Conservation (phyloP, 768 basidiomycete species). For the Boletus speciosus region DNA sequence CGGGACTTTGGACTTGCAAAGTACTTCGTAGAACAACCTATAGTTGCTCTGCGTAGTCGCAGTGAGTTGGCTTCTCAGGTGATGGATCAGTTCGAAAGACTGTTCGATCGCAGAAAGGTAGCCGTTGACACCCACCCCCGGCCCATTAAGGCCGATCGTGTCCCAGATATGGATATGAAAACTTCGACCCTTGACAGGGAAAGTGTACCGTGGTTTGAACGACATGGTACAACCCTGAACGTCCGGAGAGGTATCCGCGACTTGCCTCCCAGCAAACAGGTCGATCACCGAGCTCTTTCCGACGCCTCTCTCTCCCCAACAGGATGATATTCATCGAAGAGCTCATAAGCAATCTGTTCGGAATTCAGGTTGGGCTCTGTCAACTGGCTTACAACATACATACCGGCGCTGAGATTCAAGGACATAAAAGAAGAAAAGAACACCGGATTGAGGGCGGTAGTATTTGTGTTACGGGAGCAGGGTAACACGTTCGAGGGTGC, state of each 20-base stretch:
- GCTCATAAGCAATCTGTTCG: conserved; percentile 15
- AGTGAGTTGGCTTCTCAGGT: conserved; percentile 31
- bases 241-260: conserved; percentile 26
- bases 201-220: conserved; percentile 23
- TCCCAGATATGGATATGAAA: conserved; percentile 32
- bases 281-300: conserved; percentile 37
- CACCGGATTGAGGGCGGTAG: no score
- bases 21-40: conserved; percentile 38
- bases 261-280: conserved; percentile 24
- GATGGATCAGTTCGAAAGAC: conserved; percentile 32
- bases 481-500: no score
- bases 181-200: conserved; percentile 13
- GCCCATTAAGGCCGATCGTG: conserved; percentile 35
- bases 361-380: conserved; percentile 15
- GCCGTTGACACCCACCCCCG: conserved; percentile 21
- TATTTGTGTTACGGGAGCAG: no score
- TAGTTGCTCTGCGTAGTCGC: conserved; percentile 39
- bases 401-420: conserved; percentile 6
- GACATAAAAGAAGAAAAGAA: not conserved
- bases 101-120: conserved; percentile 31
- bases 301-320: conserved; percentile 44
- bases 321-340: conserved; percentile 37
- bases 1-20: conserved; percentile 35
- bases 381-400: conserved; percentile 1
- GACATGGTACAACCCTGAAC: conserved; percentile 38